phyloP scores from a whole-genome alignment of 768 basidiomycete species.

The Nidularia sp. region DNA sequence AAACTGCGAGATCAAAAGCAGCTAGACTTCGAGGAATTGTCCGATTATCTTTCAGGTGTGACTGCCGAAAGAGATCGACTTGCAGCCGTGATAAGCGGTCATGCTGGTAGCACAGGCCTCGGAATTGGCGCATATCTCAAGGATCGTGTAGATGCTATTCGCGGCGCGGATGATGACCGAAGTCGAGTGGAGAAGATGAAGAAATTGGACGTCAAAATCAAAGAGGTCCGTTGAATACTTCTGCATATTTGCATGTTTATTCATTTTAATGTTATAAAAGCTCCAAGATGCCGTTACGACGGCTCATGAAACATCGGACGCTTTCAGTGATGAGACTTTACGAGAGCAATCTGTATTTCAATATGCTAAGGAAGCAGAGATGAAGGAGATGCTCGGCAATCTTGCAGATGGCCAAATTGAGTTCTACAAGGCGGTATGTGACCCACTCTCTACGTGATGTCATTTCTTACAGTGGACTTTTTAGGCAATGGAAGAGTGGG shows the following conservation, averaged over 20 bases:
- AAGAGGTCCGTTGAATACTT: conserved; percentile 58
- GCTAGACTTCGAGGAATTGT: conserved; percentile 96
- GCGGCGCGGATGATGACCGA: conserved; percentile 91
- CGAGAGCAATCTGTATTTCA: conserved; percentile 91
- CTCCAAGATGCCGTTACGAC: conserved; percentile 95
- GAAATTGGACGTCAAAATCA: conserved; percentile 91
- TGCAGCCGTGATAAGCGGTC: conserved; percentile 85
- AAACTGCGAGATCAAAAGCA: conserved; percentile 98
- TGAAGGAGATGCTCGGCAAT: conserved; percentile 91
- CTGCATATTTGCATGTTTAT: background rate
- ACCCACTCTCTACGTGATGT: conserved; percentile 2
- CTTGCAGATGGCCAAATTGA: conserved; percentile 95
- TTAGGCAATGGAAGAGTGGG: conserved; percentile 97
- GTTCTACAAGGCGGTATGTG: conserved; percentile 76
- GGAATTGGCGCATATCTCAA: conserved; percentile 88
- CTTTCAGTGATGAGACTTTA: conserved; percentile 93
- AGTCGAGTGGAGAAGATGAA: conserved; percentile 91
- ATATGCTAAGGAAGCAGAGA: conserved; percentile 86
- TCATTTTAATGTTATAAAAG: conserved; percentile 36
- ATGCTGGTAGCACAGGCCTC: conserved; percentile 78
- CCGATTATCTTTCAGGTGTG: conserved; percentile 91
- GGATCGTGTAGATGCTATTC: conserved; percentile 86
- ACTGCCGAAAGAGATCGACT: conserved; percentile 91
- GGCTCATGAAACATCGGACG: conserved; percentile 93
- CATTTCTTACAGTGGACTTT: conserved; percentile 3